Conservation (phyloP, 805 yeast species). For the Sporopachydermia quercuum region DNA sequence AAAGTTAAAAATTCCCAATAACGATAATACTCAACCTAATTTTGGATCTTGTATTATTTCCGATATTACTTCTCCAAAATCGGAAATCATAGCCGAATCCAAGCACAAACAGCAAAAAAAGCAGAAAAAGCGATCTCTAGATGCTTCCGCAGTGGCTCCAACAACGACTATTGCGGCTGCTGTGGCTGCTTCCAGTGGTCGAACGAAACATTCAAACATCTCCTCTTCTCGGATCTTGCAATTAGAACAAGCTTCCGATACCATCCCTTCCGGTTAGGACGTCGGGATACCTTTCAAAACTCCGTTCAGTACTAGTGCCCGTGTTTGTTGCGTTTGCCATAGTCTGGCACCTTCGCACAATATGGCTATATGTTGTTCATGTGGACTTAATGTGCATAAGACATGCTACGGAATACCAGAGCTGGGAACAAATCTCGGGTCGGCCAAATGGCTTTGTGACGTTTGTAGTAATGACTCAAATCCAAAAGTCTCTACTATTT, state of each 20-base stretch:
- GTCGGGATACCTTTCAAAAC: too few species aligned
- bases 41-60: too few species aligned
- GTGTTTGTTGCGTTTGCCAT: constrained; percentile 47
- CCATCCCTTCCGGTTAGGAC: too few species aligned
- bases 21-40: too few species aligned
- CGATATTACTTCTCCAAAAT: too few species aligned
- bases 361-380: constrained; percentile 40
- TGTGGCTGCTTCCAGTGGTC: neutral
- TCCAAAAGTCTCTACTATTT: constrained; percentile 41
- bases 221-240: neutral
- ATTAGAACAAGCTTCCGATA: neutral
- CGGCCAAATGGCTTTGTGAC: constrained; percentile 65
- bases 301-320: too few species aligned
- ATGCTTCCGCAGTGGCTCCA: neutral
- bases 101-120: neutral
- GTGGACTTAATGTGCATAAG: constrained; percentile 59
- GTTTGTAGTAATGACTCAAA: constrained; percentile 56
- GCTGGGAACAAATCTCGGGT: constrained; percentile 7
- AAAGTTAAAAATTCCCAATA: too few species aligned
- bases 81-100: neutral
- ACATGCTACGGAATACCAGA: constrained; percentile 46
- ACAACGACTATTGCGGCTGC: neutral
- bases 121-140: neutral
- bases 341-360: constrained; percentile 22
- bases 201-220: neutral